Evolutionary conservation across 805 yeast species (phyloP).

Genomic region (Naumovozyma dairenensis): DNA sequence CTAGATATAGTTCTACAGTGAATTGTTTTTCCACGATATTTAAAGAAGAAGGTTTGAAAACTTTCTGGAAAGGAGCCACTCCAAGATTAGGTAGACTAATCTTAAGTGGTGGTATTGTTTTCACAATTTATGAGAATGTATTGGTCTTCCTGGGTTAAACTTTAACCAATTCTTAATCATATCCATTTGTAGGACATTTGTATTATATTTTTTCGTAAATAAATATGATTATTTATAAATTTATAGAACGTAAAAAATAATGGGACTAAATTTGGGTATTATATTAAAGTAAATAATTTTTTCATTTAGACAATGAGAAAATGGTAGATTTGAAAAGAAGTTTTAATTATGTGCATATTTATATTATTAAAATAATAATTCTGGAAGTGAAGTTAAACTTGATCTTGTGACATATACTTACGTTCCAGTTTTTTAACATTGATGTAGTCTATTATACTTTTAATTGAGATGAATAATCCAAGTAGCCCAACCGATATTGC

Average conservation of each 20-base stretch:
- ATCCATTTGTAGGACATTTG: too few species aligned
- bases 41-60: constrained; percentile 76
- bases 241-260: not conserved
- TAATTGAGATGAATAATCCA: constrained; percentile 56
- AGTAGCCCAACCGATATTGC: constrained; percentile 55
- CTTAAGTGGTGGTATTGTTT: constrained; percentile 93
- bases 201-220: too few species aligned
- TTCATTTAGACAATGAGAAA: not conserved
- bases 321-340: not conserved
- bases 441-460: constrained; percentile 62
- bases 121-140: constrained; percentile 90
- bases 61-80: constrained; percentile 98
- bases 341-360: too few species aligned
- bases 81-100: constrained; percentile 89
- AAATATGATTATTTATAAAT: too few species aligned
- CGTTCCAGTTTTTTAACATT: constrained; percentile 71
- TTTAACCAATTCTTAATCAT: too few species aligned
- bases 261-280: not conserved
- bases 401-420: constrained; percentile 23
- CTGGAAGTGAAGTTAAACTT: not conserved
- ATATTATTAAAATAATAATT: too few species aligned
- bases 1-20: constrained; percentile 60
- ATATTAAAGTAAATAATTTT: not conserved
- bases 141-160: constrained; percentile 34
- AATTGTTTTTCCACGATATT: constrained; percentile 76